Base-by-base conservation (phyloP, 2,329 filamentous ascomycete genomes). In the Fonsecaea monophora region DNA sequence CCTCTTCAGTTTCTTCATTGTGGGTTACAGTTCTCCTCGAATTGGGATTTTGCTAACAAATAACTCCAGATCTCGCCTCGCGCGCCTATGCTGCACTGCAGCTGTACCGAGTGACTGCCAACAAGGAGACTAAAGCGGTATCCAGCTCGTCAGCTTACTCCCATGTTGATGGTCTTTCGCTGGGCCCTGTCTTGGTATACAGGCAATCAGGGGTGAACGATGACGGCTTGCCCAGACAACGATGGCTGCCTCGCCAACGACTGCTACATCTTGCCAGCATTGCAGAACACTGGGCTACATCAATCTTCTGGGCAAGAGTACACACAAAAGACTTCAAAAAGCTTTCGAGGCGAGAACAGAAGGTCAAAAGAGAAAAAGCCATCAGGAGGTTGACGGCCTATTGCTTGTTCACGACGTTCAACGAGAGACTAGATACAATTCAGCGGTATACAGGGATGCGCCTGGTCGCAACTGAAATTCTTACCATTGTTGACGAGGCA, bases 341-440 rank as follows among this genome's bases (percentile, higher is more conserved):
- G 35, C 55, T 42, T 58, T 58, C 55, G 15, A 42, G 55, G 37
- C 55, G 37, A 38, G 32, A 42, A n/a, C 35, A 58, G 55, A 40
- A 38, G 30, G 55, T 30, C 35, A 40, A 40, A 58, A 13, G 32
- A 10, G 45, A 54, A 25, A 54, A 62, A 37, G 45, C 60, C n/a
- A 55, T 35, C 35, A 42, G 12, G 35, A 34, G 35, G 40, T 37
- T 53, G 42, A 62, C 42, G 34, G 60, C 67, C 2, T 68, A 68
- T 37, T 64, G 42, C 21, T 61, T 68, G 10, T 68, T 66, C 37
- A 68, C 67, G 12, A 57, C 67, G 5, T 66, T 68, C 34, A 35
- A 53, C 30, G 55, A 68, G 42, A n/a, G 59, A 25, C 25, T 64
- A 8, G 32, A 42, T 21, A 64, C 53, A 3, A 60, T 68, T 30